phyloP scores from a whole-genome alignment of 495 filamentous ascomycete species.

The Tuber umbilicatum region DNA sequence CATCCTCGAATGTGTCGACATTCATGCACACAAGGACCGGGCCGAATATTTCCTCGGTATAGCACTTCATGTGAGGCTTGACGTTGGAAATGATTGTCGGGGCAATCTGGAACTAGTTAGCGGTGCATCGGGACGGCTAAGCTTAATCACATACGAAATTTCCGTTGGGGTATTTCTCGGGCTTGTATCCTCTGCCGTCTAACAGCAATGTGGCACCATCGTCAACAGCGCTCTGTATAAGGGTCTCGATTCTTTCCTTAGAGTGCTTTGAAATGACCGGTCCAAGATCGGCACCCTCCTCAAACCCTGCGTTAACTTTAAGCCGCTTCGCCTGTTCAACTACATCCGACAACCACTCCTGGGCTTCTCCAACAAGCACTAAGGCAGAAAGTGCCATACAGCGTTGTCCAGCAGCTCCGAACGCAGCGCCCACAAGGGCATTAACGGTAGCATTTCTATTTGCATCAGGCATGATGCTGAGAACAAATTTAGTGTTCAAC shows the following conservation, averaged over 20 bases:
- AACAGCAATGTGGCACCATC: conserved; percentile 92
- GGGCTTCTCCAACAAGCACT: conserved; percentile 90
- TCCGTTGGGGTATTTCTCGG: conserved; percentile 88
- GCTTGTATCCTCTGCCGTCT: conserved; percentile 85
- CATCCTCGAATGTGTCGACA: conserved; percentile 74
- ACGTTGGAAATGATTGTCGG: conserved; percentile 95
- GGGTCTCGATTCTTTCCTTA: conserved; percentile 77
- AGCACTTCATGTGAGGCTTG: conserved; percentile 85
- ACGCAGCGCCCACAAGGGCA: conserved; percentile 88
- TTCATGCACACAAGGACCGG: conserved; percentile 85
- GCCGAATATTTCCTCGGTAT: conserved; percentile 94
- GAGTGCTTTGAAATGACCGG: conserved; percentile 92
- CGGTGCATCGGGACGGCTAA: conserved; percentile 8
- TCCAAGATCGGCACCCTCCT: conserved; percentile 88
- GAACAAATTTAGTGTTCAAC: conserved; percentile 5
- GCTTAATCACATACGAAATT: conserved; percentile 64
- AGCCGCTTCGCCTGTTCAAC: conserved; percentile 87
- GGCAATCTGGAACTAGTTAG: conserved; percentile 50
- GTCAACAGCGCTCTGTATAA: conserved; percentile 82
- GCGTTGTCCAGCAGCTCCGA: conserved; percentile 91
- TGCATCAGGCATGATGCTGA: conserved; percentile 75
- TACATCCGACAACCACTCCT: conserved; percentile 85
- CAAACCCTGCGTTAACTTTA: conserved; percentile 88
- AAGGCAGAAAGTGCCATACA: conserved; percentile 96
- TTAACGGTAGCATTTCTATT: conserved; percentile 98